Evolutionary conservation across 805 yeast species (phyloP).

Genomic region (Starmerella khaoyaiensis): DNA sequence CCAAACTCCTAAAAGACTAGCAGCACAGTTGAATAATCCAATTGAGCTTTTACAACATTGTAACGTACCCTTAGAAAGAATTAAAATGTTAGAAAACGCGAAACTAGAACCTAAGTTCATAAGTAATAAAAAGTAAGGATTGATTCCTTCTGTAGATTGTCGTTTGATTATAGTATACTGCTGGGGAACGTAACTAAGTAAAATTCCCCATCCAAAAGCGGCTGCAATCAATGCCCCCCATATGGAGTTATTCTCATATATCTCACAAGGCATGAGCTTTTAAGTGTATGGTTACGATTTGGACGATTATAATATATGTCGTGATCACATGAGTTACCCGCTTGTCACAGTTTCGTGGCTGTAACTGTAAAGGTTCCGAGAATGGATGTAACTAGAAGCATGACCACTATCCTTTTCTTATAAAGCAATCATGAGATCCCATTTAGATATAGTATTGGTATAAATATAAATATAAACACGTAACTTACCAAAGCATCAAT

Average conservation of each 20-base stretch:
- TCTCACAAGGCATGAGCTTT: conserved; percentile 19
- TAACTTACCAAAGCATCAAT: too few species aligned
- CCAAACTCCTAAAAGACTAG: conserved; percentile 22
- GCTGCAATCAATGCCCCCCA: conserved; percentile 39
- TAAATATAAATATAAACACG: too few species aligned
- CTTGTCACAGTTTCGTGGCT: too few species aligned
- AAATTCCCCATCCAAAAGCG: conserved; percentile 51
- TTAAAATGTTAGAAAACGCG: conserved; percentile 51
- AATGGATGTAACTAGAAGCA: too few species aligned
- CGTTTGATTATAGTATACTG: conserved; percentile 45
- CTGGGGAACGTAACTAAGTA: conserved; percentile 64
- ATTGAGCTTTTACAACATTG: conserved; percentile 42
- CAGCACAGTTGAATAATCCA: conserved; percentile 17
- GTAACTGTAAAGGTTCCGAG: too few species aligned
- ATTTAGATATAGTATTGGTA: too few species aligned
- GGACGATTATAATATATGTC: too few species aligned
- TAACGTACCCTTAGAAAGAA: conserved; percentile 45
- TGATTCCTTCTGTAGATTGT: conserved; percentile 61
- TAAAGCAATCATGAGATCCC: too few species aligned
- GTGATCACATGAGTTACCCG: too few species aligned
- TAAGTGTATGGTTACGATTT: background rate
- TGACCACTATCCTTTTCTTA: too few species aligned
- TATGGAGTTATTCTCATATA: conserved; percentile 11
- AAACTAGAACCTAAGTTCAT: conserved; percentile 55
- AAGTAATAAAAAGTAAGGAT: conserved; percentile 56